A percentile compares a stretch with the other conserved stretches of the same genome.
These are phyloP conservation scores for Niveomyces coronatus DNA, from an alignment of 2,329 filamentous ascomycete species.

Conservation along the genomic window DNA sequence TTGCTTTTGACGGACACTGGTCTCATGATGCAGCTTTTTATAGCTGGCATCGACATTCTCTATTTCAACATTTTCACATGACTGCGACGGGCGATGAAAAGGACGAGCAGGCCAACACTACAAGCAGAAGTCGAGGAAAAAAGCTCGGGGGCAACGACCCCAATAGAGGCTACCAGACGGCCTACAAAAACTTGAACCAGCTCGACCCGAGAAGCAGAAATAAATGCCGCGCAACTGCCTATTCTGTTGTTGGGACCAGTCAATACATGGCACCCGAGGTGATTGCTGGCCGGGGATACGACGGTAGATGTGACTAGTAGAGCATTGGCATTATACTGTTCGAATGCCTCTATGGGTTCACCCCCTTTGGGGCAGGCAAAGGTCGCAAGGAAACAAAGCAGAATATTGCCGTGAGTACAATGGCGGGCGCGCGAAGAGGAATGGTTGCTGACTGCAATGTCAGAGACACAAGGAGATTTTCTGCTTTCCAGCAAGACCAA, in stretches of 20 bases:
- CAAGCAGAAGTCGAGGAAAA: slow-evolving; percentile 23
- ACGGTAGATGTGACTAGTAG: slow-evolving; percentile 95
- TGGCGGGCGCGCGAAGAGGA: not conserved
- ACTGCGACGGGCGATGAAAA: slow-evolving; percentile 61
- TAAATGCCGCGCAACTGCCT: slow-evolving; percentile 62
- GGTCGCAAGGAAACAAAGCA: slow-evolving; percentile 71
- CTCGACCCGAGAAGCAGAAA: slow-evolving; percentile 46
- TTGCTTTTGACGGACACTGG: slow-evolving; percentile 95
- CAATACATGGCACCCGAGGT: slow-evolving; percentile 99
- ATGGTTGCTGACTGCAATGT: slow-evolving; percentile 8
- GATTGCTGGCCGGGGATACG: slow-evolving; percentile 69
- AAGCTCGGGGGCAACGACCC: slow-evolving; percentile 20
- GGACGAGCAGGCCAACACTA: slow-evolving; percentile 46
- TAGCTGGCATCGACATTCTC: slow-evolving; percentile 67
- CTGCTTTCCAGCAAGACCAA: slow-evolving; percentile 55
- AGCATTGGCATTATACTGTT: slow-evolving; percentile 90
- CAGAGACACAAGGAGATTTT: slow-evolving; percentile 65
- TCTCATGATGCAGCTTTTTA: slow-evolving; percentile 82
- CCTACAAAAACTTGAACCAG: slow-evolving; percentile 20
- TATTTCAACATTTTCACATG: slow-evolving; percentile 69
- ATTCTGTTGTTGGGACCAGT: slow-evolving; percentile 86
- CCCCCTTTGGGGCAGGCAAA: slow-evolving; percentile 77
- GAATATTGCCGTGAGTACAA: slow-evolving; percentile 60
- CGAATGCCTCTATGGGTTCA: slow-evolving; percentile 87
- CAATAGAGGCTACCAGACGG: slow-evolving; percentile 19